Base-by-base conservation (phyloP, 1,284 basidiomycete genomes). In the Rhodotorula sp. region DNA sequence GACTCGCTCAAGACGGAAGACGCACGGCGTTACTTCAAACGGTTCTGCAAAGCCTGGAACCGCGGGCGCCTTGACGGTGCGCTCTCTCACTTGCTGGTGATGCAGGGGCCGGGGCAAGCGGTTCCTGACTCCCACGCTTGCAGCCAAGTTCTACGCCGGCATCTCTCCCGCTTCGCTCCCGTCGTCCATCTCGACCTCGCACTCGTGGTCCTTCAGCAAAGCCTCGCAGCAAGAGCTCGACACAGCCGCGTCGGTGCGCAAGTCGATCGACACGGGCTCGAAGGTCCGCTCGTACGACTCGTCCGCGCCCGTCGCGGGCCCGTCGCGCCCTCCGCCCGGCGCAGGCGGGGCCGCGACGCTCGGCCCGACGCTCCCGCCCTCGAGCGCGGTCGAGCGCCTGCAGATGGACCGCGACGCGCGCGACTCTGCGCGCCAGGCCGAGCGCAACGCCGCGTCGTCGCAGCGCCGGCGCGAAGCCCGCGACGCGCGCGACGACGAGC, bases 141-240 rank as follows among this genome's bases (percentile, higher is more conserved):
- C 69, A 67, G 67, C 57, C 57, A 72, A 71, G 42, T 74, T 60
- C 70, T 76, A 76, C 68, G 46, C 46, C 16, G 74, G 74, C 49
- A 74, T 76, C 64, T 62, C 70, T 5, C 64, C 74, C 41, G 52
- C 70, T 10, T 72, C 70, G 7, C 60, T 74, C 58, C 66, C 70
- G 0, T 70, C 74, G 5, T 62, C 67, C 10, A 64, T 72, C 64
- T 70, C 67, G 16, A 66, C 74, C 42, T 52, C 69, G 19, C 68
- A 74, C 61, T 61, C 61, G 16, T 76, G 74, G 74, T 56, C 58
- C 16, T 76, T 74, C 64, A 44, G 48, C 7, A 74, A 74, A 45
- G 74, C 74, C 12, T 72, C 72, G 12, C 72, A 76, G 48, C 45
- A 66, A 14, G 74, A 76, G 53, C 68, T 76, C 45, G 74, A 76